Percentiles rank a stretch among this genome's conserved stretches.
Conservation (phyloP, 352 stramenopile species). For the Phytophthora chlamydospora region DNA sequence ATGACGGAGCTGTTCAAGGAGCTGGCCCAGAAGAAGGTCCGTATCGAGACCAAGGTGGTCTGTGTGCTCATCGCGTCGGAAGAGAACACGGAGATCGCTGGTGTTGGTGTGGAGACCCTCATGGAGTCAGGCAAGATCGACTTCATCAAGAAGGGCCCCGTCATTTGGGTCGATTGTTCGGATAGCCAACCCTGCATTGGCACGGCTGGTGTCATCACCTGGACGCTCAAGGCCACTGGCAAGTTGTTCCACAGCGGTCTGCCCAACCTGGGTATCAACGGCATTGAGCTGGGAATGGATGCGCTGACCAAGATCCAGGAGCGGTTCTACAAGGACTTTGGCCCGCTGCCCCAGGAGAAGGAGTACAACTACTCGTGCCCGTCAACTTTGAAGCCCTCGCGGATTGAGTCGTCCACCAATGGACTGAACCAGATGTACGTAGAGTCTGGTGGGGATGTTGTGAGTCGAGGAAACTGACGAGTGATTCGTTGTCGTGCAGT, state of each 20-base stretch:
- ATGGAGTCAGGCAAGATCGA: conserved; percentile 89
- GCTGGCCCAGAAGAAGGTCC: conserved; percentile 70
- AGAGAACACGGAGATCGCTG: conserved; percentile 75
- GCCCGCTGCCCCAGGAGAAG: conserved; percentile 70
- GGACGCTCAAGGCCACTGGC: conserved; percentile 87
- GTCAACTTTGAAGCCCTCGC: conserved; percentile 82
- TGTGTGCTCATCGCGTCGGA: conserved; percentile 91
- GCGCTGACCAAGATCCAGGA: conserved; percentile 84
- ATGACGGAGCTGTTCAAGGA: conserved; percentile 84
- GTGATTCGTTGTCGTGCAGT: conserved; percentile 36
- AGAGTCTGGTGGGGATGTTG: conserved; percentile 1
- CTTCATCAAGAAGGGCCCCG: conserved; percentile 91
- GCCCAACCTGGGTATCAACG: conserved; percentile 89
- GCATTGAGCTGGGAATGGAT: conserved; percentile 87
- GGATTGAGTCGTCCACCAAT: conserved; percentile 71
- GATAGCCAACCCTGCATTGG: conserved; percentile 92
- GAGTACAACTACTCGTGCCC: conserved; percentile 90
- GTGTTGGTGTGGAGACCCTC: conserved; percentile 87
- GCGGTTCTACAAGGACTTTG: conserved; percentile 92
- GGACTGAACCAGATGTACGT: conserved; percentile 78
- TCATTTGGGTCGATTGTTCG: conserved; percentile 92
- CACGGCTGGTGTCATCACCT: conserved; percentile 86
- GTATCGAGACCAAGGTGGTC: conserved; percentile 73
- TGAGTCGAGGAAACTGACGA: conserved; percentile 2
- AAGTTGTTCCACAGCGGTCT: conserved; percentile 92